phyloP scores from a whole-genome alignment of 208 protist genomes.

The Acanthamoeba culbertsoni region DNA sequence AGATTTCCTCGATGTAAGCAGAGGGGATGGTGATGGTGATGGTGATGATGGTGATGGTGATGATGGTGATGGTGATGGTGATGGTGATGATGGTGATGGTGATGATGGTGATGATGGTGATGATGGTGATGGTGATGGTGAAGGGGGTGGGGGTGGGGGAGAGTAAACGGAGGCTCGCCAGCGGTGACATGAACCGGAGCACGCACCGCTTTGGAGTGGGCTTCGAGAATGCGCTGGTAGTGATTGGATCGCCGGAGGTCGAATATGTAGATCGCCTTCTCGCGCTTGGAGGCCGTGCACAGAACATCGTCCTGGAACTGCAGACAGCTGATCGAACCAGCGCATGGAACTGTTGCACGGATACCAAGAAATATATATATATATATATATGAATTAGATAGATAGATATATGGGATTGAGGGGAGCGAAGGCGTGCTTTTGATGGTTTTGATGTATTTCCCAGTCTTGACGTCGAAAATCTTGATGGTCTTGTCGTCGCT shows the following conservation, averaged over 20 bases:
- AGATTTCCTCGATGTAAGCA: no score
- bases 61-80: no score
- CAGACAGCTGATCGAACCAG: conserved; percentile 38
- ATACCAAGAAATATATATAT: no score
- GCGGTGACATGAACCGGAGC: no score
- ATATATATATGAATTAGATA: no score
- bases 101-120: no score
- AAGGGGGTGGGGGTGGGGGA: no score
- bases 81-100: no score
- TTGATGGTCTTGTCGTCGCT: conserved; percentile 58
- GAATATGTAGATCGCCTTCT: conserved; percentile 51
- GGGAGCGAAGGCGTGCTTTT: not conserved
- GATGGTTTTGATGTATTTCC: conserved; percentile 50
- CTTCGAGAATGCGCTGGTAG: conserved; percentile 10
- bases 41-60: no score
- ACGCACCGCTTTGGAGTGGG: conserved; percentile 17
- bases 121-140: no score
- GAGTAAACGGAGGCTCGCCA: no score
- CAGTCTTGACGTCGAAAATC: conserved; percentile 36
- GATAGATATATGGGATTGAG: not conserved
- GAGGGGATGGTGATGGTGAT: no score
- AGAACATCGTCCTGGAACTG: conserved; percentile 47
- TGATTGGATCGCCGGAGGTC: conserved; percentile 28
- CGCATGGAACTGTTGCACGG: not conserved
- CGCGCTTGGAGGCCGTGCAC: conserved; percentile 46